Evolutionary conservation across 129 eudicot species (phyloP).

Genomic region (Daucus carota): DNA sequence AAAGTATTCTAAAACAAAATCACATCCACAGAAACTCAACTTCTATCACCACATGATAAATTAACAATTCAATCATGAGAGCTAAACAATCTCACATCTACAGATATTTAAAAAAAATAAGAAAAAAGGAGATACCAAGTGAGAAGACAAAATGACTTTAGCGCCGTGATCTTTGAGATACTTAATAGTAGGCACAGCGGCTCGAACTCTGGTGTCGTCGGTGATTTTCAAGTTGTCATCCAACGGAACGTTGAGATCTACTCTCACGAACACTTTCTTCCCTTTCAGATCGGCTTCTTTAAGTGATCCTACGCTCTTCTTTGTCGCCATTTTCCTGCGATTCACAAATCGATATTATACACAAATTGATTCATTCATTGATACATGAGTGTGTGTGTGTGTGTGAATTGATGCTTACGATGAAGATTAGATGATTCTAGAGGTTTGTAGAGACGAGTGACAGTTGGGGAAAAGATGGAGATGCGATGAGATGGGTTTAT

Average conservation of each 20-base stretch:
- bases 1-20: no score
- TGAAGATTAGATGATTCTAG: neutral
- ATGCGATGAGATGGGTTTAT: neutral
- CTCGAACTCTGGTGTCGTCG: conserved; percentile 78
- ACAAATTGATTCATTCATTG: no score
- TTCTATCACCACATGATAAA: no score
- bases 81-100: no score
- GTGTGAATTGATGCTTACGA: neutral
- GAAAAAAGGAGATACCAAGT: conserved; percentile 41
- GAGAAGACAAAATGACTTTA: conserved; percentile 69
- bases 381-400: neutral
- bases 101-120: no score
- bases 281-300: conserved; percentile 87
- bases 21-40: no score
- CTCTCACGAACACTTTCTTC: conserved; percentile 73
- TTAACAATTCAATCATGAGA: no score
- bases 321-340: conserved; percentile 54
- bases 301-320: conserved; percentile 71
- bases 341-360: no score
- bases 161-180: conserved; percentile 66
- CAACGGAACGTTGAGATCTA: conserved; percentile 86
- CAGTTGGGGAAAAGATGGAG: neutral
- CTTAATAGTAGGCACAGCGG: conserved; percentile 85
- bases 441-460: neutral
- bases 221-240: conserved; percentile 72